Evolutionary conservation across 352 stramenopile genomes (phyloP).

Genomic region (Phytopythium litorale): DNA sequence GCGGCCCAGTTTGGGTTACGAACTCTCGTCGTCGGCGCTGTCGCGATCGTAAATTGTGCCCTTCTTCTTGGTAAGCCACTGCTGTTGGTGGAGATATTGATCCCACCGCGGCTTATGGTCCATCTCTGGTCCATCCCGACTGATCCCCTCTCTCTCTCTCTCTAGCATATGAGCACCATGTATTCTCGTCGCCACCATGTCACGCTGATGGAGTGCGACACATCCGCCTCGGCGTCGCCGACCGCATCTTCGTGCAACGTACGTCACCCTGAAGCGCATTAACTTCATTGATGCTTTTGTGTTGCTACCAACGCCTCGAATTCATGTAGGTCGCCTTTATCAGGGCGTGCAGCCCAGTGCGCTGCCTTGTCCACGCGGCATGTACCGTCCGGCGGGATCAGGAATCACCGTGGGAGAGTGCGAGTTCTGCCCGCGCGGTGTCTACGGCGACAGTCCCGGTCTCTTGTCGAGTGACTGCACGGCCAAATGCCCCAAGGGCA

Average conservation of each 20-base stretch:
- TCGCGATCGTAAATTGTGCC: background rate
- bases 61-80: conserved; percentile 1
- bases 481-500: conserved; percentile 39
- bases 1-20: background rate
- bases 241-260: conserved; percentile 4
- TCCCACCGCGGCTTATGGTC: too few relatives aligned
- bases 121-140: background rate
- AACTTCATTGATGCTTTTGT: background rate
- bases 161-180: conserved; percentile 4
- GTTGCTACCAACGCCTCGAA: background rate
- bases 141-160: background rate
- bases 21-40: background rate
- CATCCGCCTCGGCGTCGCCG: conserved; percentile 3
- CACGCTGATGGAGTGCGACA: background rate
- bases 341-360: conserved; percentile 47
- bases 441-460: conserved; percentile 66
- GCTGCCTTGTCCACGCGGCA: conserved; percentile 49
- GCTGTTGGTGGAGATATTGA: background rate
- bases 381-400: conserved; percentile 47
- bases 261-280: background rate
- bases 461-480: conserved; percentile 62
- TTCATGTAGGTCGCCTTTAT: conserved; percentile 25
- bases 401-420: conserved; percentile 56
- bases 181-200: background rate
- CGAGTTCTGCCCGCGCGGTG: conserved; percentile 61